Evolutionary conservation across 1,284 basidiomycete species (phyloP), one percentile per base, ranked within the genome.

Genomic region (Cryptococcus wingfieldii): DNA sequence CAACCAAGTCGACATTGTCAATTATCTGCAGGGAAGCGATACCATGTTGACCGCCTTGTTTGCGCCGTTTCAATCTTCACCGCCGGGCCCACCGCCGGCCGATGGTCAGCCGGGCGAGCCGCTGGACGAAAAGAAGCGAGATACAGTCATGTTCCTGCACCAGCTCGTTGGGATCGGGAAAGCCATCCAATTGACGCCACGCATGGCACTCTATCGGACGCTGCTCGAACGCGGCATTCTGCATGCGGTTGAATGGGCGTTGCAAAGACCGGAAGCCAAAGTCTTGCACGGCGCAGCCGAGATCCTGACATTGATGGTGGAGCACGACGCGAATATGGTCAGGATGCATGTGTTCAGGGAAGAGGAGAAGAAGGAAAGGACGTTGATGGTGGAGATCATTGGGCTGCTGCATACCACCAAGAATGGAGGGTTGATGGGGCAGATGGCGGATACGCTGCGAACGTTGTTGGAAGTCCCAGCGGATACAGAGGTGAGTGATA

Each of bases 1-100:
- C 83, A 96, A 98, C 78, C 95, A 99, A 77, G 93, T 95, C 68
- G 95, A 98, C 77, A 98, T 98, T 70, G 91, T 98, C 71, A 86
- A 83, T 53, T 87, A 95, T 72, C 84, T 97, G 47, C 88, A 93
- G 69, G 83, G 81, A 55, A 89, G 94, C 70, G 83, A 83, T 5
- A 71, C 77, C 5, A 88, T 97, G 72, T 79, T 98, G 28, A 80
- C 82, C 38, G 86, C 91, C 54, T 82, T 97, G 27, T 89, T 94
- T 48, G 79, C 80, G 42, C 79, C 89, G 38, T 95, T 91, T 72
- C 82, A 87, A 59, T 84, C 86, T 64, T 83, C 48, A 9, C 83
- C 38, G n/a, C 59, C 55, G 25, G 28, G 18, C n/a, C 31, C 31
- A 34, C 25, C n/a, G 13, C 31, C 23, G 7, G 38, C 47, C 8